phyloP scores from a whole-genome alignment of 1,284 basidiomycete species.

The Violaceomyces palustris region DNA sequence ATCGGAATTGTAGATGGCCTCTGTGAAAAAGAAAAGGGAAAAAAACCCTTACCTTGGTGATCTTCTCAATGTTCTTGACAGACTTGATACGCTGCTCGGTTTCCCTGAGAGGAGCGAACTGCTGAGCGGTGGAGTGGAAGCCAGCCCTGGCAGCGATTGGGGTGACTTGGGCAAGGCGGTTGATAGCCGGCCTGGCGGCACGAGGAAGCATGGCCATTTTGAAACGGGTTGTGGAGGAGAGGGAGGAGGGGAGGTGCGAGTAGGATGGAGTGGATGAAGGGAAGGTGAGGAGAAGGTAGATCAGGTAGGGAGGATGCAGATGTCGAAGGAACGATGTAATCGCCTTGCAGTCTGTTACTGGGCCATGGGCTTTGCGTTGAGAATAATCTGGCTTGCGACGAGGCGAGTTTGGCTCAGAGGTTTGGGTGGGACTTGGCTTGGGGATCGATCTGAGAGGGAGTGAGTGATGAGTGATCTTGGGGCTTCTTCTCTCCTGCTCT shows the following conservation, averaged over 20 bases:
- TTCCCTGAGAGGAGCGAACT: slow-evolving; percentile 95
- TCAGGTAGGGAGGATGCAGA: too few species aligned
- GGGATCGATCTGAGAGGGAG: too few species aligned
- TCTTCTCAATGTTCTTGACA: slow-evolving; percentile 94
- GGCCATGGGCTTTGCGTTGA: too few species aligned
- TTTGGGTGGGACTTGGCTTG: too few species aligned
- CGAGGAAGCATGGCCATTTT: slow-evolving; percentile 46
- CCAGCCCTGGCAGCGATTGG: slow-evolving; percentile 35
- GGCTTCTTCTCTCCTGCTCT: too few species aligned
- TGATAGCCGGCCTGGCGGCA: slow-evolving; percentile 34
- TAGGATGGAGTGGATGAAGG: slow-evolving; percentile 1
- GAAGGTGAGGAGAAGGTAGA: slow-evolving; percentile 1
- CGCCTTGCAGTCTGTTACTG: too few species aligned
- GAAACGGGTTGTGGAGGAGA: background rate
- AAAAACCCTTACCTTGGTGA: slow-evolving; percentile 91
- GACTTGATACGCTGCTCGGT: slow-evolving; percentile 95
- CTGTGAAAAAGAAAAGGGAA: too few species aligned
- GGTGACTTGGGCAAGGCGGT: slow-evolving; percentile 25
- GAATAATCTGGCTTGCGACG: too few species aligned
- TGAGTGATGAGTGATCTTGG: too few species aligned
- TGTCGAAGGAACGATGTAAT: too few species aligned
- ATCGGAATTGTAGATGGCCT: too few species aligned
- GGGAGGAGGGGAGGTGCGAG: background rate
- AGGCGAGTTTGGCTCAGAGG: too few species aligned
- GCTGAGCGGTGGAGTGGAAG: slow-evolving; percentile 59